These are phyloP conservation scores for Cordyceps javanica DNA, from an alignment of 2,329 filamentous ascomycete species.

Conservation along the genomic window DNA sequence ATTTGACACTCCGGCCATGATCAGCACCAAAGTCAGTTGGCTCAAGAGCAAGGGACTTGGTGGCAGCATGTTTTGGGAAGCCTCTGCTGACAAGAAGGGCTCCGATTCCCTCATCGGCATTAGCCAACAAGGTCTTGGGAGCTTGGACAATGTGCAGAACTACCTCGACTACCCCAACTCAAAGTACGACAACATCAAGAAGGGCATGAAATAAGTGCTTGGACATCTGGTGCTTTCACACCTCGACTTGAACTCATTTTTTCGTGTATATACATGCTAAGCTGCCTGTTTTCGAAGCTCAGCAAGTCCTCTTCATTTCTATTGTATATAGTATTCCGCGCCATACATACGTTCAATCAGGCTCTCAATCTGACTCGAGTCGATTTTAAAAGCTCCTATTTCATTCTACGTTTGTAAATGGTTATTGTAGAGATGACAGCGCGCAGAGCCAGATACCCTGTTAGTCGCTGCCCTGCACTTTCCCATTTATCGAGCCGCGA, in stretches of 20 bases:
- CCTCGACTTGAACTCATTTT: not conserved
- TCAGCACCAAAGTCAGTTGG: slow-evolving; percentile 58
- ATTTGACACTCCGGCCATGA: slow-evolving; percentile 61
- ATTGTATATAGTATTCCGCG: too few species aligned
- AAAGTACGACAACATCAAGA: slow-evolving; percentile 48
- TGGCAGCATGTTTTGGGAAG: slow-evolving; percentile 85
- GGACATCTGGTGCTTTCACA: not conserved
- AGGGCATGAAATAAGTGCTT: slow-evolving; percentile 18
- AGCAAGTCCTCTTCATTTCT: too few species aligned
- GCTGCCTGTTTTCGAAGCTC: too few species aligned
- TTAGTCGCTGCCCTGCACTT: not conserved
- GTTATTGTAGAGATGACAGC: too few species aligned
- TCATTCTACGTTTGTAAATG: not conserved
- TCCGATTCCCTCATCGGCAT: slow-evolving; percentile 54
- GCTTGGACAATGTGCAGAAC: slow-evolving; percentile 42
- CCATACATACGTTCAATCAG: too few species aligned
- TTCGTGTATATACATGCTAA: not conserved
- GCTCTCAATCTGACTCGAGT: too few species aligned
- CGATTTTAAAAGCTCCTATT: too few species aligned
- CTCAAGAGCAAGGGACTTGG: slow-evolving; percentile 58
- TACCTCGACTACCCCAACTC: slow-evolving; percentile 46
- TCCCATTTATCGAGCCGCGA: not conserved
- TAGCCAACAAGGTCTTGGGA: slow-evolving; percentile 33
- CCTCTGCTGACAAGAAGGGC: slow-evolving; percentile 58
- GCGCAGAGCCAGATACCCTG: not conserved